Evolutionary conservation across 2,329 filamentous ascomycete species (phyloP), one percentile per base, ranked within the genome.

Genomic region (Exophiala sp.): DNA sequence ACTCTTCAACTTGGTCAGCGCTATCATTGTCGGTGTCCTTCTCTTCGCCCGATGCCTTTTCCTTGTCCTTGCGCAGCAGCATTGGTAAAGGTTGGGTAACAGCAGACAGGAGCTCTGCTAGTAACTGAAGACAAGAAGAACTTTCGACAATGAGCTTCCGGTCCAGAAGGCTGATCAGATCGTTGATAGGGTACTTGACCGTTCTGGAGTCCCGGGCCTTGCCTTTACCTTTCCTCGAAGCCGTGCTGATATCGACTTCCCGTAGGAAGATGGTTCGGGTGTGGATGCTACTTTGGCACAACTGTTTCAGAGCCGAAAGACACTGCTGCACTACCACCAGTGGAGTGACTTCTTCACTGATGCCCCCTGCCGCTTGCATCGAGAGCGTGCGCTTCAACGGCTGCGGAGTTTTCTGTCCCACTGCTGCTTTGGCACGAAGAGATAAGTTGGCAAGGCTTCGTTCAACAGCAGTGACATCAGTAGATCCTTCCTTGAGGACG

Each of bases 101-200:
- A 58, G 86, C 84, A 66, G 88, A 91, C 21, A 98, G 77, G 23
- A 98, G 73, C 57, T 85, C 83, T 1, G 93, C 93, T 21, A 98
- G 77, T 56, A 89, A 84, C 61, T 95, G 91, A 90, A 98, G 97
- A 49, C 95, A 91, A 5, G 83, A 78, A n/a, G 91, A 90, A 69
- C 89, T 98, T 69, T 98, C 93, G 71, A 95, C 95, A 57, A 98
- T 90, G 54, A 97, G 75, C 58, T 89, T 87, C n/a, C 93, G 86
- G 65, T 97, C 93, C 18, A 98, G 77, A 3, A 98, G 77, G 54
- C 82, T 84, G 40, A 98, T 76, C 23, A 98, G 73, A 11, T 90
- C 89, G 66, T 98, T 98, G 65, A 98, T 79, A 8, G 94, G 89
- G 65, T 86, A 98, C 65, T 88, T 93, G 59, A 84, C 83, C 22